Evolutionary conservation across 352 stramenopile species (phyloP).

Genomic region (Phytophthora pseudosyringae): DNA sequence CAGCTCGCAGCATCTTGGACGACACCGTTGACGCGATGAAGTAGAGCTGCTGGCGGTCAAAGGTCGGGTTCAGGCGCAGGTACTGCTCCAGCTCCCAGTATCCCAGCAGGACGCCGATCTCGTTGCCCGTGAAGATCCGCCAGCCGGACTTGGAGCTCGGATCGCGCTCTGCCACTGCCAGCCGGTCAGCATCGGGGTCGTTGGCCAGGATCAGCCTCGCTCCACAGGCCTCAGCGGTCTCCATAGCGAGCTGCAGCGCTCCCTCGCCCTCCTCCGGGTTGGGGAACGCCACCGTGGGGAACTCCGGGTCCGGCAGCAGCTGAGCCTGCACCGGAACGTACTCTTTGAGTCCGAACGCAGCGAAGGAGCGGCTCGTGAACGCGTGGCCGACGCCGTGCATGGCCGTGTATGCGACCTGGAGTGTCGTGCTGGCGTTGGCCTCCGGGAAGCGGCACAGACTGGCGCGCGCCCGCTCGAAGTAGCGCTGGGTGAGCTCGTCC

Average conservation of each 20-base stretch:
- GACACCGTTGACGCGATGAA: constrained; percentile 97
- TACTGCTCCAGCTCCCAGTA: constrained; percentile 91
- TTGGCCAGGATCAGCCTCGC: constrained; percentile 96
- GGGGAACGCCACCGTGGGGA: constrained; percentile 97
- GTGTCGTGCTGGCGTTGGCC: constrained; percentile 58
- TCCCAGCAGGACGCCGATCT: constrained; percentile 97
- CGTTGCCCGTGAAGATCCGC: constrained; percentile 98
- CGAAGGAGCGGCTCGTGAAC: constrained; percentile 93
- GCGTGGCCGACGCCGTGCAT: constrained; percentile 98
- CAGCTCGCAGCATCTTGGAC: constrained; percentile 96
- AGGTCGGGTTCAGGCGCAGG: constrained; percentile 58
- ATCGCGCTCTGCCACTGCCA: constrained; percentile 95
- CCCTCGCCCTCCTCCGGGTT: constrained; percentile 98
- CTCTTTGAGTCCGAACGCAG: constrained; percentile 84
- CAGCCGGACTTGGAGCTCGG: constrained; percentile 76
- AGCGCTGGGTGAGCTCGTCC: constrained; percentile 68
- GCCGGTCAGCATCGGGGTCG: constrained; percentile 98
- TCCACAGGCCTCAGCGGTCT: constrained; percentile 77
- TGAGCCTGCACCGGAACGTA: constrained; percentile 92
- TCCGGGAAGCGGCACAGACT: constrained; percentile 71
- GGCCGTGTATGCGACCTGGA: constrained; percentile 95
- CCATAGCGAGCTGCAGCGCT: constrained; percentile 94
- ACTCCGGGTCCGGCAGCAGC: constrained; percentile 93
- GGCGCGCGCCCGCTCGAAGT: constrained; percentile 65
- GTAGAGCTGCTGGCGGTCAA: constrained; percentile 70